phyloP scores from a whole-genome alignment of 2,329 filamentous ascomycete genomes.

The Diaporthe helianthi region DNA sequence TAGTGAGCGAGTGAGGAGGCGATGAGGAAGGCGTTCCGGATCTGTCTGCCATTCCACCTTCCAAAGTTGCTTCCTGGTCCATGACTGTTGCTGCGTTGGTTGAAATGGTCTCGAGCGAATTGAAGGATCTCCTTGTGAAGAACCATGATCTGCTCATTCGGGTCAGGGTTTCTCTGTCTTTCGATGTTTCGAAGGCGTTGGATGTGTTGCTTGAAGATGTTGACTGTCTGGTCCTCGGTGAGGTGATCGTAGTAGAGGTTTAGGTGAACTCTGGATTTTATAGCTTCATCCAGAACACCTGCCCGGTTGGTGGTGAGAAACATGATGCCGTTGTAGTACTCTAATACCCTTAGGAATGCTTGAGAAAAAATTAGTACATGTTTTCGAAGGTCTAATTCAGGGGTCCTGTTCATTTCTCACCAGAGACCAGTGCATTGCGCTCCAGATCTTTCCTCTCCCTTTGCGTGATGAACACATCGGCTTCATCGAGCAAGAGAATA shows the following conservation, averaged over 20 bases:
- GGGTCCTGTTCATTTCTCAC: accelerated
- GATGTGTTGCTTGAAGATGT: constrained; percentile 21
- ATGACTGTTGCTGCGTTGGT: not conserved
- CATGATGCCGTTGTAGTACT: constrained; percentile 45
- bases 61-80: constrained; percentile 34
- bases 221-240: constrained; percentile 28
- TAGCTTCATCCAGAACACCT: constrained; percentile 39
- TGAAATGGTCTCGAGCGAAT: constrained; percentile 16
- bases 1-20: constrained; percentile 32
- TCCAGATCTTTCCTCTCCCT: constrained; percentile 35
- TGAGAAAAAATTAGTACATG: accelerated
- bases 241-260: constrained; percentile 42
- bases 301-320: constrained; percentile 47
- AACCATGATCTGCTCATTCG: constrained; percentile 34
- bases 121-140: constrained; percentile 3
- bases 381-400: accelerated
- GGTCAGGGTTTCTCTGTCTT: not conserved
- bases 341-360: constrained; percentile 12
- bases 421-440: constrained; percentile 42
- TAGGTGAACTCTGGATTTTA: constrained; percentile 41
- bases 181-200: constrained; percentile 17
- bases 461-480: constrained; percentile 50
- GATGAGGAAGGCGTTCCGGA: constrained; percentile 45
- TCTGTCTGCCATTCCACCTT: constrained; percentile 45
- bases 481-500: constrained; percentile 49